Evolutionary conservation across 2,329 filamentous ascomycete genomes (phyloP).

Genomic region (Penicillium hordei): DNA sequence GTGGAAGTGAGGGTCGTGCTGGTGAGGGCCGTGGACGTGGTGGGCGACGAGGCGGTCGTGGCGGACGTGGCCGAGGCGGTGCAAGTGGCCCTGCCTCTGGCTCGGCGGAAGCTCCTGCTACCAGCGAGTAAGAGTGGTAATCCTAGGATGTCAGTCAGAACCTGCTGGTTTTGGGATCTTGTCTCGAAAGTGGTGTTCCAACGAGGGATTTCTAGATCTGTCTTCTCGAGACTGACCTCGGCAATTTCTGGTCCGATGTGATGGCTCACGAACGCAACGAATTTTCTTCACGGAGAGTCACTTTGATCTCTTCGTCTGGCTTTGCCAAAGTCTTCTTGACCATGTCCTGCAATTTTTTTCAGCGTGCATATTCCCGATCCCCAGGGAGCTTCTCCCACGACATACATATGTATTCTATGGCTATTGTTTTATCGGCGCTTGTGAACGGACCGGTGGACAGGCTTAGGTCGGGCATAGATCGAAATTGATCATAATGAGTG

Average conservation of each 20-base stretch:
- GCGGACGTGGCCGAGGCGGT: conserved; percentile 30
- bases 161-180: not conserved
- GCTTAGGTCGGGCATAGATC: conserved; percentile 11
- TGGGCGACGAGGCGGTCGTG: conserved; percentile 17
- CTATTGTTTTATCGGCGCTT: conserved; percentile 19
- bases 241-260: conserved; percentile 28
- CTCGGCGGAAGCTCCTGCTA: conserved; percentile 15
- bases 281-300: conserved; percentile 28
- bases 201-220: conserved; percentile 10
- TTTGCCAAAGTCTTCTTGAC: conserved; percentile 29
- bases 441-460: conserved; percentile 15
- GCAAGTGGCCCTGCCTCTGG: conserved; percentile 24
- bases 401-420: conserved; percentile 24
- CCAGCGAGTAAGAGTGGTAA: conserved; percentile 6
- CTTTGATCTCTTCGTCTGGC: conserved; percentile 13
- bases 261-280: conserved; percentile 42
- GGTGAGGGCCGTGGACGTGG: conserved; percentile 36
- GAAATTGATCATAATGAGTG: conserved; percentile 16
- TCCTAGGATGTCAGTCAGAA: conserved; percentile 2
- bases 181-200: not conserved
- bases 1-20: conserved; percentile 11
- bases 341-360: conserved; percentile 36
- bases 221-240: conserved; percentile 7
- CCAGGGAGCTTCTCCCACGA: conserved; percentile 17
- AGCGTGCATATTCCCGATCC: conserved; percentile 39